Base-by-base conservation (phyloP, 768 basidiomycete species). In the Amanita rimosa region DNA sequence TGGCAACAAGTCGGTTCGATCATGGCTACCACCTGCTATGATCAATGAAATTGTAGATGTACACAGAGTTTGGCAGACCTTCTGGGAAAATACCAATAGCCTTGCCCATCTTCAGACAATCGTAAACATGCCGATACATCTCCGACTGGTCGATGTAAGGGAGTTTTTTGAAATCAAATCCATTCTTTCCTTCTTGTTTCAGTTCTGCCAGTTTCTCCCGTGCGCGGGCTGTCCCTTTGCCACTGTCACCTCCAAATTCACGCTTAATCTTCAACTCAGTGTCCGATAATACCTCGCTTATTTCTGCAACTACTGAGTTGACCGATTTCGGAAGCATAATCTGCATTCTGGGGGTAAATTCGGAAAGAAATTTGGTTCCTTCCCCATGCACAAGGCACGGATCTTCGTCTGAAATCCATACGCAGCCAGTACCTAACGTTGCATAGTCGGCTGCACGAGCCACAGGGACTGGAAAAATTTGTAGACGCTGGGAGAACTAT, bases 81-180 rank as follows among this genome's bases (percentile, higher is more conserved):
- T 98, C 96, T 34, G 96, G 96, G 61, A 98, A 98, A 54, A 99
- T 97, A 40, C 96, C 94, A 53, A 99, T 94, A 54, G 83, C 82
- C 11, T 91, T 91, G 7, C 90, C 90, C 49, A 85, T 78, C 49
- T 79, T 87, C 49, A 98, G 68, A 49, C 79, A 77, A 60, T 90
- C 74, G 64, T 96, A 99, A 4, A 98, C 96, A 51, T 89, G 75
- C 14, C 83, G 79, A 64, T 98, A 99, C 83, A 96, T 97, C 46
- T 89, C 80, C 53, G 86, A 79, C 61, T 98, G 96, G 67, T 99
- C 88, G 53, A 99, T 80, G 60, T 83, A 83, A 1, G 94, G 92
- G 50, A 98, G 65, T 34, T 70, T 72, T 66, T 93, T 92, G 74
- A 81, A 97, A 13, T 81, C 70, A 41, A 95, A 53, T 0, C 94